phyloP scores from a whole-genome alignment of 306 rosid species.

The Betula pendula region DNA sequence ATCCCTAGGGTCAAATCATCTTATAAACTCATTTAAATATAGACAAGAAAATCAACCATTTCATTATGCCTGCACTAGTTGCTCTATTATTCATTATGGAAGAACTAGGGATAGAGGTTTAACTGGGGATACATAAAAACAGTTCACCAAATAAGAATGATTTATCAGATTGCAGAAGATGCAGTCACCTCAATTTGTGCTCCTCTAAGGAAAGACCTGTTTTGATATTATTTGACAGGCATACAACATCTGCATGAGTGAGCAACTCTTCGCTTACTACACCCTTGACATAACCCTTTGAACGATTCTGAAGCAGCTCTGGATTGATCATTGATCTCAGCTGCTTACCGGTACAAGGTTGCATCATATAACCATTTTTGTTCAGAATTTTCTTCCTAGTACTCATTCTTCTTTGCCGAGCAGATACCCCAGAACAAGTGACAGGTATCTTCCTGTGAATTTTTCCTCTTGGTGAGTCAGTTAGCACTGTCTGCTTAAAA shows the following conservation, averaged over 20 bases:
- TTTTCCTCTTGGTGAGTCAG: slow-evolving; percentile 30
- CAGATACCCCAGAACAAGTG: slow-evolving; percentile 96
- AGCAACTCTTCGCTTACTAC: slow-evolving; percentile 67
- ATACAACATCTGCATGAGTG: slow-evolving; percentile 84
- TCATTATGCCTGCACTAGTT: neutral
- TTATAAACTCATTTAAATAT: neutral
- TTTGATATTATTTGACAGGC: slow-evolving; percentile 76
- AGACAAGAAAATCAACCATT: neutral
- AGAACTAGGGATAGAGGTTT: neutral
- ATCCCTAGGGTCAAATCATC: too few relatives aligned
- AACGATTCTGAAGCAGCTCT: slow-evolving; percentile 55
- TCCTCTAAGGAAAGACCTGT: slow-evolving; percentile 76
- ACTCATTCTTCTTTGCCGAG: slow-evolving; percentile 82
- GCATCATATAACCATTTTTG: slow-evolving; percentile 32
- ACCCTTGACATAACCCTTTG: slow-evolving; percentile 79
- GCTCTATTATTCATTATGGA: neutral
- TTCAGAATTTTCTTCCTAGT: slow-evolving; percentile 45
- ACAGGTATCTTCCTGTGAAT: slow-evolving; percentile 46
- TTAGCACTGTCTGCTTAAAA: slow-evolving; percentile 44
- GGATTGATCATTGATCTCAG: slow-evolving; percentile 48
- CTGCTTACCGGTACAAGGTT: slow-evolving; percentile 43
- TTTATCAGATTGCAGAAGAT: slow-evolving; percentile 8
- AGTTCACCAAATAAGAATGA: neutral
- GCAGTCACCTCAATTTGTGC: slow-evolving; percentile 70
- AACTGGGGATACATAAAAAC: neutral